Evolutionary conservation across 75 land plant genomes (phyloP).

Genomic region (Adiantum capillusveneris): DNA sequence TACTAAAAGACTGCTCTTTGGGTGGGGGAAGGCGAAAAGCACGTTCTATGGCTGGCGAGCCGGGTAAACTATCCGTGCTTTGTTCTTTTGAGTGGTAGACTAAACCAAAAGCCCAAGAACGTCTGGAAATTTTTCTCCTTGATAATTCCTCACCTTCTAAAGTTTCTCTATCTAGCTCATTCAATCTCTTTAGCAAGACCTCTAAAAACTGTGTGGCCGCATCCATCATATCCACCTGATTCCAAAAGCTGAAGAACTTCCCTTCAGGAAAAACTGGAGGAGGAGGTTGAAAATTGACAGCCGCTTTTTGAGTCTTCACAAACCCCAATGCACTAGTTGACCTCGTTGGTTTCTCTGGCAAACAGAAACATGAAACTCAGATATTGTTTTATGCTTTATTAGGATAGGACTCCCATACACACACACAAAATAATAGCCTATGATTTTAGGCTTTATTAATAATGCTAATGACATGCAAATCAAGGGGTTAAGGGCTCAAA

Average conservation of each 20-base stretch:
- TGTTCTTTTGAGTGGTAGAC: not conserved
- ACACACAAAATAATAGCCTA: no score
- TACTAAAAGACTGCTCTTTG: not conserved
- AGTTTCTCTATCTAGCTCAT: constrained; percentile 1
- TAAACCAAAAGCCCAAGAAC: constrained; percentile 1
- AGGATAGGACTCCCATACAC: no score
- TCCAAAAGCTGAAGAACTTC: not conserved
- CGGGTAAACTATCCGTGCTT: not conserved
- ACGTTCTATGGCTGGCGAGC: not conserved
- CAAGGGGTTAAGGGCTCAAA: no score
- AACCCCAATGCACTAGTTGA: not conserved
- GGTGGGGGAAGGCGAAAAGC: constrained; percentile 1
- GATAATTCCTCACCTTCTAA: not conserved
- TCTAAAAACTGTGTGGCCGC: not conserved
- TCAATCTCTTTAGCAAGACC: constrained; percentile 2
- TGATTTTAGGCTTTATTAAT: no score
- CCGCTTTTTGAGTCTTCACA: not conserved
- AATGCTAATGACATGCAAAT: no score
- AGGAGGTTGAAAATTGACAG: not conserved
- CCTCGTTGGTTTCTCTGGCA: not conserved
- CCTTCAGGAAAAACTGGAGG: not conserved
- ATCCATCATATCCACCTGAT: not conserved
- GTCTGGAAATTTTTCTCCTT: not conserved
- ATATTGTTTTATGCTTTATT: not conserved
- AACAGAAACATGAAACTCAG: not conserved